phyloP scores from a whole-genome alignment of 805 yeast genomes.

The Candida saitoana region DNA sequence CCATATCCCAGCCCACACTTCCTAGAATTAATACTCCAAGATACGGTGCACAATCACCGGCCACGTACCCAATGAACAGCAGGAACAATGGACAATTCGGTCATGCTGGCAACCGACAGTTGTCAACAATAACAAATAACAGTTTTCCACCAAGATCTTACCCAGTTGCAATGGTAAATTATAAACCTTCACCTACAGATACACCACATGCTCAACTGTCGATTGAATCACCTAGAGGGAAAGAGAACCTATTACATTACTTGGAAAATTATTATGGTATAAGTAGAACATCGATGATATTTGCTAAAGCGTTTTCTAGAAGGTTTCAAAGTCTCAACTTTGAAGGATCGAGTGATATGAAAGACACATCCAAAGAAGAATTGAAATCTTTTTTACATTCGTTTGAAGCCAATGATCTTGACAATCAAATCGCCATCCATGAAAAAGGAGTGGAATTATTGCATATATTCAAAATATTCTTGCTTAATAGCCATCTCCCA shows the following conservation, averaged over 20 bases:
- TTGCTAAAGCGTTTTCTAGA: not conserved
- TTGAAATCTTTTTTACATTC: not conserved
- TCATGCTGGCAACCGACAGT: not conserved
- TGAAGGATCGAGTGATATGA: not conserved
- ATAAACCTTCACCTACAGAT: not conserved
- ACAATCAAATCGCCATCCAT: slow-evolving; percentile 1
- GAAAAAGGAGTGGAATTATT: not conserved
- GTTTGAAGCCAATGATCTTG: not conserved
- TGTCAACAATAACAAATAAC: not conserved
- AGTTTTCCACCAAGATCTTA: not conserved
- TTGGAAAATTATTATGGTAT: not conserved
- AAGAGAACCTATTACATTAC: not conserved
- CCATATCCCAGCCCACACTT: not conserved
- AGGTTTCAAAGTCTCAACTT: not conserved
- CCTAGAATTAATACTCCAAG: not conserved
- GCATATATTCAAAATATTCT: not conserved
- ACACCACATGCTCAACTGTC: not conserved
- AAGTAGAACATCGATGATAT: not conserved
- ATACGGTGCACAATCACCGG: not conserved
- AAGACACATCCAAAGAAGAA: not conserved
- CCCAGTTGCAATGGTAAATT: not conserved
- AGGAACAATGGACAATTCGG: not conserved
- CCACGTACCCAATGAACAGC: not conserved
- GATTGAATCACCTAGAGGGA: not conserved
- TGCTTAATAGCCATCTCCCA: not conserved